These are phyloP conservation scores for Dacryopinax primogenitus DNA, from an alignment of 768 basidiomycete species.

Conservation along the genomic window DNA sequence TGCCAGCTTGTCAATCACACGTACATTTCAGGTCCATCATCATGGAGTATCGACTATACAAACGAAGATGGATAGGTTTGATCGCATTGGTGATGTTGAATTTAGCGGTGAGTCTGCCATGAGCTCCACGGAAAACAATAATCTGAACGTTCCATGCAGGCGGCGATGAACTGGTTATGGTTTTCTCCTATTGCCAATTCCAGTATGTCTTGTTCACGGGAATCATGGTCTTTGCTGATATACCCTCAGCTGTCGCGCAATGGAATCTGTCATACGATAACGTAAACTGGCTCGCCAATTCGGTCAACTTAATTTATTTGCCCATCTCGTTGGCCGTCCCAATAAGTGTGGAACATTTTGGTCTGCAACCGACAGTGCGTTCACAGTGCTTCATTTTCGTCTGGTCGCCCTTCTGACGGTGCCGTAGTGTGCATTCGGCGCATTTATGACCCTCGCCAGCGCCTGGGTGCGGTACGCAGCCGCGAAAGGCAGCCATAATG, in stretches of 20 bases:
- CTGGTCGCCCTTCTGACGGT: not conserved
- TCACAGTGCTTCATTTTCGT: not conserved
- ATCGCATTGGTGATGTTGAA: slow-evolving; percentile 53
- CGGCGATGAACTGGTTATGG: slow-evolving; percentile 62
- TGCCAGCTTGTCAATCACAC: not conserved
- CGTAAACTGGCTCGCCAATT: slow-evolving; percentile 73
- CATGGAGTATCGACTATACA: slow-evolving; percentile 50
- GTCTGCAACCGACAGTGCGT: slow-evolving; percentile 51
- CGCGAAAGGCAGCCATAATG: slow-evolving; percentile 19
- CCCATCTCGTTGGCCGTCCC: slow-evolving; percentile 51
- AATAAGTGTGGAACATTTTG: slow-evolving; percentile 42
- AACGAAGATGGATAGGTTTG: slow-evolving; percentile 51
- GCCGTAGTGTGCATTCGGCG: slow-evolving; percentile 50
- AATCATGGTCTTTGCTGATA: not conserved
- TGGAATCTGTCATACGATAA: slow-evolving; percentile 43
- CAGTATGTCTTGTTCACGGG: slow-evolving; percentile 32
- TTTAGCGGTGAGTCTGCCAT: slow-evolving; percentile 29
- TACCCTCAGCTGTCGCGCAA: slow-evolving; percentile 31
- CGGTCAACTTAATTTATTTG: slow-evolving; percentile 48
- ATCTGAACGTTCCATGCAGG: not conserved
- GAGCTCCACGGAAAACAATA: not conserved
- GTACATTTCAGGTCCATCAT: not conserved
- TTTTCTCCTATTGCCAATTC: slow-evolving; percentile 70
- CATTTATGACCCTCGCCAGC: slow-evolving; percentile 41
- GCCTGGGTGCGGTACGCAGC: slow-evolving; percentile 73